These are phyloP conservation scores for Collariella sp. DNA, from an alignment of 495 filamentous ascomycete species.

Conservation along the genomic window DNA sequence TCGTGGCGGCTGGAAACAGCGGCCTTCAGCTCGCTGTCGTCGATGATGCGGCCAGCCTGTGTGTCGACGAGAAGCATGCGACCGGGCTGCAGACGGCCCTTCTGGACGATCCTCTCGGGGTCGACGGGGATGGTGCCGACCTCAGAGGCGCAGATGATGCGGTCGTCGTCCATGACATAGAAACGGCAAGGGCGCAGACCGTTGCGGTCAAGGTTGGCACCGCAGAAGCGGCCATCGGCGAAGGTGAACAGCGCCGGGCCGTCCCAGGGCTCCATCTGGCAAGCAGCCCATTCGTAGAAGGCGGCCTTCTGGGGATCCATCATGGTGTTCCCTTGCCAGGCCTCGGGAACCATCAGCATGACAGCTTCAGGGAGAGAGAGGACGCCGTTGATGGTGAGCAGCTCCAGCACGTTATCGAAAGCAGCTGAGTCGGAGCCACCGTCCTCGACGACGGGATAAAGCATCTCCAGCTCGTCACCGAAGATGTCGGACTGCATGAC, in stretches of 20 bases:
- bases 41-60: constrained; percentile 88
- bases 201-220: constrained; percentile 97
- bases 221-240: constrained; percentile 94
- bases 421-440: constrained; percentile 97
- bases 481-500: constrained; percentile 91
- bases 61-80: constrained; percentile 98
- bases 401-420: constrained; percentile 95
- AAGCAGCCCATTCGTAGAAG: constrained; percentile 99
- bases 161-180: constrained; percentile 96
- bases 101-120: constrained; percentile 83
- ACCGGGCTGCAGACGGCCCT: constrained; percentile 90
- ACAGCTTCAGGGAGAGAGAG: constrained; percentile 94
- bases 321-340: constrained; percentile 88
- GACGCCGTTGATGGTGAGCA: constrained; percentile 93
- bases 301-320: constrained; percentile 96
- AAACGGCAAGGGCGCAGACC: constrained; percentile 94
- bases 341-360: constrained; percentile 98
- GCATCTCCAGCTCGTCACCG: constrained; percentile 78
- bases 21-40: constrained; percentile 88
- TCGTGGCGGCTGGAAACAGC: constrained; percentile 77
- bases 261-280: constrained; percentile 99
- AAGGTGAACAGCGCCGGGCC: constrained; percentile 97
- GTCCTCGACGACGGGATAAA: constrained; percentile 96
- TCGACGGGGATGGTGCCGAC: constrained; percentile 92
- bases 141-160: constrained; percentile 97